Evolutionary conservation across 2,329 filamentous ascomycete species (phyloP).

Genomic region (Ophiostoma ulmi): DNA sequence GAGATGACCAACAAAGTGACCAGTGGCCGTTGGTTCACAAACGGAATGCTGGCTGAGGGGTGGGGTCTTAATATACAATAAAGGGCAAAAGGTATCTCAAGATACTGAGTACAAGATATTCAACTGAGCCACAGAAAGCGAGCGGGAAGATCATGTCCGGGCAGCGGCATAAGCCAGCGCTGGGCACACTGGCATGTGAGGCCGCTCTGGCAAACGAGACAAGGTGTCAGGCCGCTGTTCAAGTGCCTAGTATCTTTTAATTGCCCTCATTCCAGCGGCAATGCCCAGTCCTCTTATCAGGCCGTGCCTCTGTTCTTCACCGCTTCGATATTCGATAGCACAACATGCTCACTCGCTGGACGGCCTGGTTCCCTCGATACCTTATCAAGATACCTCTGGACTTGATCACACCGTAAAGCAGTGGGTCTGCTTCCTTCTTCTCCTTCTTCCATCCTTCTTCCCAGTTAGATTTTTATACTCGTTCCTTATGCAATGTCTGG

Average conservation of each 20-base stretch:
- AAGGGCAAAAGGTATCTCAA: no score
- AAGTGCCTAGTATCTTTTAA: not conserved
- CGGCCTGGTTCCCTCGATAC: no score
- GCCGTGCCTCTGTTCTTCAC: not conserved
- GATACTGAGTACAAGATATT: no score
- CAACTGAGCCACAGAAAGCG: no score
- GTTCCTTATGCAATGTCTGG: not conserved
- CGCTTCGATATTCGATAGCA: not conserved
- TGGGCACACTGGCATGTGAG: not conserved
- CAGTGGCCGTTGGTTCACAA: not conserved
- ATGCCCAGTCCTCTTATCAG: not conserved
- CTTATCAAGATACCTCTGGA: not conserved
- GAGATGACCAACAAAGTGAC: not conserved
- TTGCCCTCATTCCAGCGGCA: conserved; percentile 7
- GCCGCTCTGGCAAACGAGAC: not conserved
- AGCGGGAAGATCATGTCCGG: not conserved
- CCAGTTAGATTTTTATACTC: conserved; percentile 10
- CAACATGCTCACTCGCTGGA: no score
- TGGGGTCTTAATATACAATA: no score
- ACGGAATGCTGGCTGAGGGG: not conserved
- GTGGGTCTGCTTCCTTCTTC: not conserved
- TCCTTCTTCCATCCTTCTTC: not conserved
- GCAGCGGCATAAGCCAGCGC: not conserved
- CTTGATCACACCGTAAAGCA: conserved; percentile 6
- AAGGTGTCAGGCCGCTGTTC: no score